Evolutionary conservation across 2,329 filamentous ascomycete species (phyloP).

Genomic region (Canariomyces notabilis): DNA sequence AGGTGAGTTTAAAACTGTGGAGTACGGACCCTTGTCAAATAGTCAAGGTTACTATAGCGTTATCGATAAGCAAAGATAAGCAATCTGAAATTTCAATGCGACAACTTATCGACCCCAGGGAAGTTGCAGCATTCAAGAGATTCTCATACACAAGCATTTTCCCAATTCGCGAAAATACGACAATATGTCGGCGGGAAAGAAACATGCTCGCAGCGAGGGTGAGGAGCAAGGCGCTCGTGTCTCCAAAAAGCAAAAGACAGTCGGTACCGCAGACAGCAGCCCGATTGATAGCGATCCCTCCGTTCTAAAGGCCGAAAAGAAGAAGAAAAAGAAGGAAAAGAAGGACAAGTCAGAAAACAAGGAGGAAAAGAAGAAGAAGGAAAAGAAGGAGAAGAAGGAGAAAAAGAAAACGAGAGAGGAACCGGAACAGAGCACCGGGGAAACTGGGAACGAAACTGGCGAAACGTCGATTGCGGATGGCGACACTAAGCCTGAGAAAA

Average conservation of each 20-base stretch:
- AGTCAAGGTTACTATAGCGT: too few relatives aligned
- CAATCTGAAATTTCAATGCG: too few relatives aligned
- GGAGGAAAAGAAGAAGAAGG: conserved; percentile 29
- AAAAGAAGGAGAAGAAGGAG: conserved; percentile 21
- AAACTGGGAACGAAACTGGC: conserved; percentile 29
- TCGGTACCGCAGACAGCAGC: conserved; percentile 21
- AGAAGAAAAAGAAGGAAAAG: conserved; percentile 28
- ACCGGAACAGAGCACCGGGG: conserved; percentile 13
- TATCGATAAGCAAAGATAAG: too few relatives aligned
- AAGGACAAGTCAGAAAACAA: conserved; percentile 27
- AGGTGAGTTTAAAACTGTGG: too few relatives aligned
- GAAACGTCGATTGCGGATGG: too few relatives aligned
- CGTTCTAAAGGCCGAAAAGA: conserved; percentile 30
- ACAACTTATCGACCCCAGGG: too few relatives aligned
- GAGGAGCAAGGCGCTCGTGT: conserved; percentile 21
- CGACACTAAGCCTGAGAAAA: too few relatives aligned
- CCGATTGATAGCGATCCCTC: conserved; percentile 22
- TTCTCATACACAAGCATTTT: too few relatives aligned
- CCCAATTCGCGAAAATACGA: too few relatives aligned
- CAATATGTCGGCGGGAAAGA: conserved; percentile 25
- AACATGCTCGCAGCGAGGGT: conserved; percentile 24
- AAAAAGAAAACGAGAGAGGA: conserved; percentile 28
- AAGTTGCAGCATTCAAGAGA: too few relatives aligned
- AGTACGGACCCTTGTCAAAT: too few relatives aligned
- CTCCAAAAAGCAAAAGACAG: conserved; percentile 26